Evolutionary conservation across 768 basidiomycete genomes (phyloP), one percentile per base, ranked within the genome.

Genomic region (Rhodotorula toruloides): DNA sequence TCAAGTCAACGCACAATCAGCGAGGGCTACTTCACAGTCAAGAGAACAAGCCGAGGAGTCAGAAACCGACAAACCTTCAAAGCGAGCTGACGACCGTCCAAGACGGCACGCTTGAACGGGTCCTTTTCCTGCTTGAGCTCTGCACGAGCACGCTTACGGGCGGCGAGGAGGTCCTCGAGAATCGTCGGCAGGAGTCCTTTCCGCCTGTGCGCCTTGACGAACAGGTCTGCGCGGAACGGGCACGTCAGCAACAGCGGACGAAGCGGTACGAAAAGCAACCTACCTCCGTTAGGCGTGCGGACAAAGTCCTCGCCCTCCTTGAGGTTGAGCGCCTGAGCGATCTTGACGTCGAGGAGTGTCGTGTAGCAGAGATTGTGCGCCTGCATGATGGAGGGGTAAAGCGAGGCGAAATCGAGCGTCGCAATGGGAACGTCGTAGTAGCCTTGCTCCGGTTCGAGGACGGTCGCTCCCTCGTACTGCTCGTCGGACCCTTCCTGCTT

Each of bases 381-480:
- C 93, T 97, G 97, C 96, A 99, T 99, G 79, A 99, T 98, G 0
- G 96, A 98, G 7, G 96, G 96, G 78, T 99, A 99, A 67, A 99
- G 82, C 3, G 93, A 97, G 64, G 91, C 92, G 80, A 99, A 99
- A 83, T 99, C 96, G 53, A 99, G 84, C 0, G 96, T 98, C 19
- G 96, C 93, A 74, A 99, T 97, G 3, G 96, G 96, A 0, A 86
- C 84, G 75, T 96, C 91, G 76, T 98, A 99, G 78, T 91, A 99
- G 0, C 94, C 96, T 75, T 87, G 91, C 77, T 84, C 86, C 7
- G 96, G 96, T 75, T 99, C 96, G 72, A 99, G 98, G 74, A 99
- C 96, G 17, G 92, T 99, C 8, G 96, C 96, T 70, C 96, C 96
- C 80, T 98, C 96, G 72, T 99, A 99, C 75, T 96, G 91, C 66